A percentile compares a stretch with the other conserved stretches of the same genome.
Conservation (phyloP, 2,329 filamentous ascomycete species). For the Pochonia chlamydosporia region DNA sequence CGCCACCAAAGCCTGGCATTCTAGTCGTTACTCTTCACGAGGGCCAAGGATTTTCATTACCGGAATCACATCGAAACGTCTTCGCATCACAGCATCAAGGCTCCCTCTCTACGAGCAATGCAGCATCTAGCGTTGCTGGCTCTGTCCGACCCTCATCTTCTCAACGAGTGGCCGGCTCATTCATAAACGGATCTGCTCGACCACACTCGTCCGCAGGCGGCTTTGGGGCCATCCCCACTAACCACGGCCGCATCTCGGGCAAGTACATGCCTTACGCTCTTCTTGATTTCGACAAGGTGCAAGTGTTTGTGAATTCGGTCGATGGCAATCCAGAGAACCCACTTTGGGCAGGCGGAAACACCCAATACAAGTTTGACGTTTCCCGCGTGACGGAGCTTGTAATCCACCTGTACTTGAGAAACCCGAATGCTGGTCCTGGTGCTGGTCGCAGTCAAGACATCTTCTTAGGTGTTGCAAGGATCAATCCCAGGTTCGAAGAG, state of each 20-base stretch:
- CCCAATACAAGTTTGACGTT: conserved; percentile 99
- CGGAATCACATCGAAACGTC: conserved; percentile 75
- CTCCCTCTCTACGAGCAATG: conserved; percentile 63
- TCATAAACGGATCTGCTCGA: conserved; percentile 54
- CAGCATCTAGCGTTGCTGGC: conserved; percentile 37
- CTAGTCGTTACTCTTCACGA: conserved; percentile 96
- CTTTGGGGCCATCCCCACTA: conserved; percentile 82
- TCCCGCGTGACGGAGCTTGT: conserved; percentile 87
- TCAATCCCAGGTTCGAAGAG: conserved; percentile 91
- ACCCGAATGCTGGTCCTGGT: conserved; percentile 79
- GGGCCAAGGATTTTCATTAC: conserved; percentile 84
- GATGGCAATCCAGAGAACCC: conserved; percentile 92
- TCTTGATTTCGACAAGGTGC: conserved; percentile 97
- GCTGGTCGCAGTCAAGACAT: conserved; percentile 92
- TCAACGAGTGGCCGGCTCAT: conserved; percentile 55
- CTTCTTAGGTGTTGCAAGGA: conserved; percentile 84
- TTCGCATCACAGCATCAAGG: conserved; percentile 70
- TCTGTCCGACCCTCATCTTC: conserved; percentile 53
- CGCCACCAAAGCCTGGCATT: conserved; percentile 82
- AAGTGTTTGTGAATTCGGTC: conserved; percentile 96
- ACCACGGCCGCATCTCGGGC: conserved; percentile 90
- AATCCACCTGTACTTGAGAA: conserved; percentile 90
- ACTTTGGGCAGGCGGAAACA: conserved; percentile 93
- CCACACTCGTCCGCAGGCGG: conserved; percentile 82
- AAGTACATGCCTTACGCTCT: conserved; percentile 97